phyloP scores from a whole-genome alignment of 139 green algal genomes.

The Ettlia oleoabundans region DNA sequence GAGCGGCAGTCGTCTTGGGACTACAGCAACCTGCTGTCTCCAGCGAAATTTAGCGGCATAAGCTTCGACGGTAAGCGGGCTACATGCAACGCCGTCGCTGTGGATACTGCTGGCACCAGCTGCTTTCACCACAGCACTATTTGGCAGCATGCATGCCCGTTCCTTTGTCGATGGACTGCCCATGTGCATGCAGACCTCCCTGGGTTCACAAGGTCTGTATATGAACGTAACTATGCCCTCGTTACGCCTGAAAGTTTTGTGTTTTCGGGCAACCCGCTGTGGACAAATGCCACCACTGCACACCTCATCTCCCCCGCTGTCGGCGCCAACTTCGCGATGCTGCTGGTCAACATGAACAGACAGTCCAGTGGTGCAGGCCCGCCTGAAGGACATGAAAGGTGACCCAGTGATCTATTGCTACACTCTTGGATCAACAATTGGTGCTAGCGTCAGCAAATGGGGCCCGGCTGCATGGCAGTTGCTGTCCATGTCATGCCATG shows the following conservation, averaged over 20 bases:
- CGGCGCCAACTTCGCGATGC: slow-evolving; percentile 92
- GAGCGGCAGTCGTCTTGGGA: slow-evolving; percentile 35
- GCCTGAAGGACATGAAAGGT: slow-evolving; percentile 63
- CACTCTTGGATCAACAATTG: not conserved
- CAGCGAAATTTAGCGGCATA: slow-evolving; percentile 34
- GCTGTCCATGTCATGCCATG: too few relatives aligned
- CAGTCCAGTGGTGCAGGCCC: slow-evolving; percentile 37
- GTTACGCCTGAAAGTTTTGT: slow-evolving; percentile 90
- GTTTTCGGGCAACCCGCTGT: slow-evolving; percentile 52
- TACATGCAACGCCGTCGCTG: not conserved
- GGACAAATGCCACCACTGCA: slow-evolving; percentile 65
- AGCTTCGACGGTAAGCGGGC: slow-evolving; percentile 38
- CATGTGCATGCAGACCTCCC: slow-evolving; percentile 73
- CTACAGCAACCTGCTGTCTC: slow-evolving; percentile 40
- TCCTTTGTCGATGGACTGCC: not conserved
- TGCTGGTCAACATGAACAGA: slow-evolving; percentile 71
- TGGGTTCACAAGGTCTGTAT: slow-evolving; percentile 88
- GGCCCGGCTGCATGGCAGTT: too few relatives aligned
- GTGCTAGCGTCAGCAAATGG: too few relatives aligned
- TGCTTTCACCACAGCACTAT: too few relatives aligned
- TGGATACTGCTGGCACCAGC: too few relatives aligned
- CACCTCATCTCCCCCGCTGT: slow-evolving; percentile 83
- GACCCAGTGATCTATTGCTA: not conserved
- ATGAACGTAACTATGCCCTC: slow-evolving; percentile 84
- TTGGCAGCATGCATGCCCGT: not conserved